Evolutionary conservation across 139 green algal species (phyloP), one percentile per base, ranked within the genome.

Genomic region (Trebouxia sp.): DNA sequence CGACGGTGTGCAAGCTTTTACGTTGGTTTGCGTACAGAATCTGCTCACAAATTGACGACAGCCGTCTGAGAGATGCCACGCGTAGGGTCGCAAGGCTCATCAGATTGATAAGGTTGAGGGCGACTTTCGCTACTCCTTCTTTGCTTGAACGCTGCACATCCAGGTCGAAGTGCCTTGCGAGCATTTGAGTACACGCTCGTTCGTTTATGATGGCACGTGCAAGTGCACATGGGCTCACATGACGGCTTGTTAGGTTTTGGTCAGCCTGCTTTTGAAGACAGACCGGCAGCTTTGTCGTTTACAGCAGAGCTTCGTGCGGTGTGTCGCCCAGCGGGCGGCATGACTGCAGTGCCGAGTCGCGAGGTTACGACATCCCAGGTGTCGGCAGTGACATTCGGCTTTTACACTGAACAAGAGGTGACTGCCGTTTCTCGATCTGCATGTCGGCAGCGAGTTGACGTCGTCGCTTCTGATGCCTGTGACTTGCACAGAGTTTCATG

Each of bases 381-480:
- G 10, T 28, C 58, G 9, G 86, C 83, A 11, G 87, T 98, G 0
- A 84, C 87, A 1, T 99, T 98, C 82, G 87, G 91, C 22, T 96
- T 99, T 79, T 98, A 96, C 84, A 91, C 85, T 9, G 90, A 95
- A 41, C 91, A 97, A 1, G 95, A 99, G 92, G 96, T 97, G 76
- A 32, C n/a, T n/a, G n/a, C n/a, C n/a, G n/a, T n/a, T n/a, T n/a
- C n/a, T n/a, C n/a, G n/a, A n/a, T n/a, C n/a, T n/a, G n/a, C n/a
- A n/a, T n/a, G n/a, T n/a, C n/a, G n/a, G n/a, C n/a, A n/a, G n/a
- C n/a, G n/a, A n/a, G n/a, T n/a, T n/a, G n/a, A n/a, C n/a, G n/a
- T n/a, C n/a, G n/a, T n/a, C n/a, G n/a, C n/a, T n/a, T n/a, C n/a
- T n/a, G n/a, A n/a, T n/a, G n/a, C n/a, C n/a, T n/a, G n/a, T n/a